phyloP scores from a whole-genome alignment of 768 basidiomycete species.

The Russula compacta region DNA sequence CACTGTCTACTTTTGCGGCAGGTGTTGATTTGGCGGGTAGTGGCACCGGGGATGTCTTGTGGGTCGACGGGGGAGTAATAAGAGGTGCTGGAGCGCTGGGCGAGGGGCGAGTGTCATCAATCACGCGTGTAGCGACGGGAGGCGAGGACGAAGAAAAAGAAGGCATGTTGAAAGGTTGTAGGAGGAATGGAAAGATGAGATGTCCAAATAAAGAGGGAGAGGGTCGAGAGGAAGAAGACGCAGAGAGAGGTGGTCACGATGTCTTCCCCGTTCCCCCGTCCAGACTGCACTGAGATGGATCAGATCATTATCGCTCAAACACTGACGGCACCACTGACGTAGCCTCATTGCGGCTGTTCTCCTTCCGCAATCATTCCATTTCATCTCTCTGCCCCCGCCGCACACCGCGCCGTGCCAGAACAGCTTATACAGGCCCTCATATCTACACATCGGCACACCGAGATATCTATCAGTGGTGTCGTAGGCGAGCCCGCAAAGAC shows the following conservation, averaged over 20 bases:
- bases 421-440: too few species aligned
- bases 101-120: background rate
- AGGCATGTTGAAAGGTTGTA: background rate
- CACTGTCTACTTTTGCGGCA: background rate
- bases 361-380: too few species aligned
- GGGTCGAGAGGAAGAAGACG: background rate
- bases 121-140: background rate
- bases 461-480: too few species aligned
- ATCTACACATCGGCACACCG: too few species aligned
- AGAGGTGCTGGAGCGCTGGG: background rate
- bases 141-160: background rate
- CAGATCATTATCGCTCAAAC: too few species aligned
- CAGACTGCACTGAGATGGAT: too few species aligned
- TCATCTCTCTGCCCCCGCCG: too few species aligned
- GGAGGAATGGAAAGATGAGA: background rate
- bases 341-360: too few species aligned
- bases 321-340: too few species aligned
- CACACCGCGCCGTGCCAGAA: too few species aligned
- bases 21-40: background rate
- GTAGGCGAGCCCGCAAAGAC: too few species aligned
- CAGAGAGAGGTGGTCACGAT: background rate
- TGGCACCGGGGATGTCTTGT: background rate
- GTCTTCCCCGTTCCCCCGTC: background rate
- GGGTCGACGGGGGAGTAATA: background rate
- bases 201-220: background rate